These are phyloP conservation scores for Lactifluus volemus DNA, from an alignment of 768 basidiomycete species.

Conservation along the genomic window DNA sequence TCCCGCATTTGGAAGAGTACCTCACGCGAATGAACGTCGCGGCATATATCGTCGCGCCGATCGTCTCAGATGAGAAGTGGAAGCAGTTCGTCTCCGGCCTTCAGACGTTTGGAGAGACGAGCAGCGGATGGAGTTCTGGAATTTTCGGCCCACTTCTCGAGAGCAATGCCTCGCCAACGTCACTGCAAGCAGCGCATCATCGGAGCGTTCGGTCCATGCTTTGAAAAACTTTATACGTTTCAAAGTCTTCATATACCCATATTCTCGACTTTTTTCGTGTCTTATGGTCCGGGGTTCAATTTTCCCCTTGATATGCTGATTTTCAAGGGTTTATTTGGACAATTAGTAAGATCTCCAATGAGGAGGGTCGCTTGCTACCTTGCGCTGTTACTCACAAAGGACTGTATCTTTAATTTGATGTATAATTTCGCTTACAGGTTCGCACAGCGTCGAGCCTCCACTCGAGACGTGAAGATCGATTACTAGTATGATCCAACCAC, in stretches of 20 bases:
- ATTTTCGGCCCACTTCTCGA: background rate
- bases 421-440: too few species aligned
- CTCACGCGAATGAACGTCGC: constrained; percentile 12
- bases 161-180: background rate
- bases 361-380: too few species aligned
- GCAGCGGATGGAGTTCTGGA: background rate
- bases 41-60: constrained; percentile 18
- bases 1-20: constrained; percentile 19
- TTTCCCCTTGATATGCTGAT: background rate
- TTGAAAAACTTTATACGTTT: background rate
- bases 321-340: too few species aligned
- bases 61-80: constrained; percentile 20
- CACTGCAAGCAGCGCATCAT: background rate
- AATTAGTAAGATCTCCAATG: too few species aligned
- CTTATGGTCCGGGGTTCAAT: background rate
- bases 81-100: background rate
- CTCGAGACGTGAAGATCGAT: too few species aligned
- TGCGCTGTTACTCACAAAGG: too few species aligned
- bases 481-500: too few species aligned
- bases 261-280: background rate
- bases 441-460: too few species aligned
- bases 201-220: constrained; percentile 9
- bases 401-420: too few species aligned
- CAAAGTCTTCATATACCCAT: background rate
- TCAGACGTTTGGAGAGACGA: background rate